Base-by-base conservation (phyloP, 2,329 filamentous ascomycete genomes). In the Mollisia scopiformis region DNA sequence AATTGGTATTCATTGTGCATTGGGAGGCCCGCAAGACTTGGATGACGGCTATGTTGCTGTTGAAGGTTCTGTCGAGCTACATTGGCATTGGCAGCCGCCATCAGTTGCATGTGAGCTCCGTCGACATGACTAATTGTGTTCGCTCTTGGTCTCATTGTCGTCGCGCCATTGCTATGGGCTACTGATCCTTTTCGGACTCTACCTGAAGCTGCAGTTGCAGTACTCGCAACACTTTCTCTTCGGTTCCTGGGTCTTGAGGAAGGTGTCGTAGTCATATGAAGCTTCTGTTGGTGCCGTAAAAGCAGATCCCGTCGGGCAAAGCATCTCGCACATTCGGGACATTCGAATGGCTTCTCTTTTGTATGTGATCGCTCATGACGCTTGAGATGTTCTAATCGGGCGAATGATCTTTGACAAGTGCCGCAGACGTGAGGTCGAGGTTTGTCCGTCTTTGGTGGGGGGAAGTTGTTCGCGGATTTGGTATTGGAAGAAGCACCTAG, bases 91-190 rank as follows among this genome's bases (percentile, higher is more conserved):
- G 84, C 83, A 13, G 84, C 79, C 53, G 85, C 85, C 65, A 91
- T 82, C 77, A 95, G 85, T 69, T 89, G 91, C 74, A 96, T 84
- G 41, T 88, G 86, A 57, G 83, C 82, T 59, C 86, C 85, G 74
- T 97, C 95, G 59, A 98, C 87, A 75, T 98, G 93, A 73, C 93
- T 95, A 72, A 99, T 96, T 37, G 95, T 99, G 74, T 98, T 98
- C 57, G 95, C 94, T 70, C 95, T 84, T 23, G 94, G 95, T 66
- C 95, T 85, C 86, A 94, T 93, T 13, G 83, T 81, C 56, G 82
- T 81, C 57, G 80, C 77, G 63, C 77, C 80, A 31, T 79, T 74
- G 54, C 78, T 81, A 68, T 80, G 82, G 47, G 89, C 93, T 60
- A 96, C 86, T 57, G 95, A 98, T 75, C 94, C 96, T 80, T 98